These are phyloP conservation scores for Lentithecium fluviatile DNA, from an alignment of 495 filamentous ascomycete genomes.

Conservation along the genomic window DNA sequence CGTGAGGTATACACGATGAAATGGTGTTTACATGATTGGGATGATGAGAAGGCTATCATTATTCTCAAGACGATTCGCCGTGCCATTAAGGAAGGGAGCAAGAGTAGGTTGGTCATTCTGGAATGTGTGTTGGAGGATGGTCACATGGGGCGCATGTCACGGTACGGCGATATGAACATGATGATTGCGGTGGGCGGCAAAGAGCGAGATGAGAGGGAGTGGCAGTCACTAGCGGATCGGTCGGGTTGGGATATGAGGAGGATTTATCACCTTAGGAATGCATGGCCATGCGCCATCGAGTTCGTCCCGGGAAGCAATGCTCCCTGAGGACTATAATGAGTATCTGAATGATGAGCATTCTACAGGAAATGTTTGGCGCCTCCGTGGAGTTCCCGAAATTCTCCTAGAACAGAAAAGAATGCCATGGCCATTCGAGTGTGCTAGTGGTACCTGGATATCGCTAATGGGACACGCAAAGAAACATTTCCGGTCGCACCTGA, in stretches of 20 bases:
- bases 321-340: no score
- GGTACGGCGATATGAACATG: constrained; percentile 25
- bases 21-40: constrained; percentile 42
- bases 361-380: no score
- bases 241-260: constrained; percentile 9
- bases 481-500: no score
- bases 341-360: no score
- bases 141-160: constrained; percentile 15
- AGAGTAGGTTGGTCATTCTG: constrained; percentile 33
- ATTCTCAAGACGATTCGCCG: constrained; percentile 25
- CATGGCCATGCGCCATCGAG: constrained; percentile 23
- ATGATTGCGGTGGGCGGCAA: constrained; percentile 21
- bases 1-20: constrained; percentile 38
- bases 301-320: neutral
- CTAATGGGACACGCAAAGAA: no score
- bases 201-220: constrained; percentile 12
- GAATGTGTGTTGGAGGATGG: constrained; percentile 37
- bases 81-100: constrained; percentile 12
- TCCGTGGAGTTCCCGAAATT: no score
- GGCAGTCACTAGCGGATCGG: constrained; percentile 1
- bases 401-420: no score
- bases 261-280: constrained; percentile 17
- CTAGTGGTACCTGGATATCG: no score
- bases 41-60: constrained; percentile 27
- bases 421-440: no score